These are phyloP conservation scores for Tolypocladium pustulatum DNA, from an alignment of 2,329 filamentous ascomycete genomes.

Conservation along the genomic window DNA sequence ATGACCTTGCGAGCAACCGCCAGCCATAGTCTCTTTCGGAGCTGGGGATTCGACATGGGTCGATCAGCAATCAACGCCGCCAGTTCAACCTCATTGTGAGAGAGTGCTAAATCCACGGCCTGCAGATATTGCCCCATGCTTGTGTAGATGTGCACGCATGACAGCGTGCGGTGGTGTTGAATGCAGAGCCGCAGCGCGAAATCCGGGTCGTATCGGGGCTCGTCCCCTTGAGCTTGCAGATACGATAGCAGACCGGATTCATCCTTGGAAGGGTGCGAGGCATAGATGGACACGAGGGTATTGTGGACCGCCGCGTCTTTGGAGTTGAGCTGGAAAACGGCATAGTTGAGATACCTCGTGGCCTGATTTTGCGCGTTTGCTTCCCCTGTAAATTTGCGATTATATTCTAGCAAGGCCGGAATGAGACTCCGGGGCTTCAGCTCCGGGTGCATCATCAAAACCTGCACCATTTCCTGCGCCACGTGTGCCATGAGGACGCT, in stretches of 20 bases:
- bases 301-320: slow-evolving; percentile 87
- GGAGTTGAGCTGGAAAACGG: slow-evolving; percentile 76
- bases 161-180: slow-evolving; percentile 83
- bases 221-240: slow-evolving; percentile 78
- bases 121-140: slow-evolving; percentile 92
- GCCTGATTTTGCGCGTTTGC: slow-evolving; percentile 75
- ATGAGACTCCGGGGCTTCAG: slow-evolving; percentile 82
- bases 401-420: slow-evolving; percentile 88
- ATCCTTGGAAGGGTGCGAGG: slow-evolving; percentile 70
- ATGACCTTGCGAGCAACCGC: slow-evolving; percentile 93
- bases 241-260: slow-evolving; percentile 82
- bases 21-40: slow-evolving; percentile 93
- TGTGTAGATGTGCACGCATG: slow-evolving; percentile 94
- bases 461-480: slow-evolving; percentile 79
- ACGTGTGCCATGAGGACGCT: slow-evolving; percentile 92
- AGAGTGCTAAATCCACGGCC: slow-evolving; percentile 84
- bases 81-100: slow-evolving; percentile 81
- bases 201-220: slow-evolving; percentile 84
- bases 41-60: slow-evolving; percentile 63
- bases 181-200: slow-evolving; percentile 95
- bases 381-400: slow-evolving; percentile 57
- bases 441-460: slow-evolving; percentile 83
- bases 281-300: slow-evolving; percentile 91
- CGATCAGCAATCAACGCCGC: slow-evolving; percentile 83
- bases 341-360: slow-evolving; percentile 84